Percentiles rank a stretch among this genome's conserved stretches.
phyloP scores from a whole-genome alignment of 257 asterid species.

The Linaria vulgaris region DNA sequence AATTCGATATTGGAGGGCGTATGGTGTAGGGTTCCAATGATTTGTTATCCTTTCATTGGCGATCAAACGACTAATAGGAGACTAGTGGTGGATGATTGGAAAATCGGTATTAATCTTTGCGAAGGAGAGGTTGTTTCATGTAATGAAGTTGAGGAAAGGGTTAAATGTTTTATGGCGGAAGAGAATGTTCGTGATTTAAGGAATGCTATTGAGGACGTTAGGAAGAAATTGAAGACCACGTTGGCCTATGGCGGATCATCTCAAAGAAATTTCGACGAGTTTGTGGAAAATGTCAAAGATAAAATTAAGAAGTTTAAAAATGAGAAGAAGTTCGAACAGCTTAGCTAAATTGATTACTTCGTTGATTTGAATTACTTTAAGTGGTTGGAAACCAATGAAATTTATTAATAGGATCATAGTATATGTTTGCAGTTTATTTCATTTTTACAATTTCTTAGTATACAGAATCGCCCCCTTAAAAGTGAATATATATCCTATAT shows the following conservation, averaged over 20 bases:
- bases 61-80: conserved; percentile 35
- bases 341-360: too few relatives aligned
- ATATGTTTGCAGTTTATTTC: too few relatives aligned
- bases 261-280: background rate
- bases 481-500: too few relatives aligned
- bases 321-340: too few relatives aligned
- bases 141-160: conserved; percentile 24
- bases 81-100: conserved; percentile 38
- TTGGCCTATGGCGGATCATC: background rate
- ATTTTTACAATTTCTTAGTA: too few relatives aligned
- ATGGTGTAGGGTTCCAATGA: conserved; percentile 32
- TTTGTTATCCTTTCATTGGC: conserved; percentile 27
- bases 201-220: background rate
- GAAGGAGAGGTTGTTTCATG: conserved; percentile 9
- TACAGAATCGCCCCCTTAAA: too few relatives aligned
- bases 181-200: background rate
- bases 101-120: conserved; percentile 34
- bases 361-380: too few relatives aligned
- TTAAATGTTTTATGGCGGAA: conserved; percentile 3
- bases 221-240: background rate
- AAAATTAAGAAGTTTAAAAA: background rate
- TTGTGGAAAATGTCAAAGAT: background rate
- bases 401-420: too few relatives aligned
- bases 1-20: conserved; percentile 33
- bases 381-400: too few relatives aligned